Percentiles rank a stretch among this genome's conserved stretches.
Conservation (phyloP, 2,329 filamentous ascomycete genomes). For the Aspergillus ochraceoroseus region DNA sequence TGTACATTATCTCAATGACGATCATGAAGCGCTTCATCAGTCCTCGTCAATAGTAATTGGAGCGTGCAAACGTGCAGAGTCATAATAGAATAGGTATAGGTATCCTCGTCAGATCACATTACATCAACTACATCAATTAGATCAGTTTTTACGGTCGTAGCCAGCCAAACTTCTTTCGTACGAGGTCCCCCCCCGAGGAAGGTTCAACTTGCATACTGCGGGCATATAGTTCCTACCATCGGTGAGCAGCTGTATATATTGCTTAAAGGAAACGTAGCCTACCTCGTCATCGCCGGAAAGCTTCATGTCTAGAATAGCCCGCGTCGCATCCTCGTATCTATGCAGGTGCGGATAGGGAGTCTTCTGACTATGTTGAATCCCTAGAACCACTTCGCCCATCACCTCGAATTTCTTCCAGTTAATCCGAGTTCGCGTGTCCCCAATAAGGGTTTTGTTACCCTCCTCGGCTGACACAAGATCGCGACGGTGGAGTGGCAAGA, state of each 20-base stretch:
- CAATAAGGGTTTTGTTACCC: constrained; percentile 84
- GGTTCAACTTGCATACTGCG: constrained; percentile 54
- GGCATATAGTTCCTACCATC: constrained; percentile 52
- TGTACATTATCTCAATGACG: constrained; percentile 22
- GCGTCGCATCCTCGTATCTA: constrained; percentile 64
- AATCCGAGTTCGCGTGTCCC: constrained; percentile 65
- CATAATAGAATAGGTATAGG: constrained; percentile 5
- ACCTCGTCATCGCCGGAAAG: constrained; percentile 86
- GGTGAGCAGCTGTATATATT: constrained; percentile 1
- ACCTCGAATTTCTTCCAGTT: constrained; percentile 99
- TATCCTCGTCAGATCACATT: constrained; percentile 7
- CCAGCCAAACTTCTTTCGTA: constrained; percentile 44
- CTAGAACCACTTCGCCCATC: constrained; percentile 82
- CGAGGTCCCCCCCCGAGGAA: constrained; percentile 37
- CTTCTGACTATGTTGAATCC: constrained; percentile 87
- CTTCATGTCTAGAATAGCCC: constrained; percentile 73
- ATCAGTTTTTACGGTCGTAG: constrained; percentile 31
- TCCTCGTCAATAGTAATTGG: constrained; percentile 14
- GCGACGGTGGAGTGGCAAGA: constrained; percentile 80
- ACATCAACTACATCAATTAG: constrained; percentile 3
- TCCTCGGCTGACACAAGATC: constrained; percentile 90
- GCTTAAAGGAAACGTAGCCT: too few relatives aligned
- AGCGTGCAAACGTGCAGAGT: constrained; percentile 6
- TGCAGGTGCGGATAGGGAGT: constrained; percentile 69
- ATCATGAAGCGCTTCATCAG: constrained; percentile 20